Evolutionary conservation across 345 rosid genomes (phyloP).

Genomic region (Physaria fendleri): DNA sequence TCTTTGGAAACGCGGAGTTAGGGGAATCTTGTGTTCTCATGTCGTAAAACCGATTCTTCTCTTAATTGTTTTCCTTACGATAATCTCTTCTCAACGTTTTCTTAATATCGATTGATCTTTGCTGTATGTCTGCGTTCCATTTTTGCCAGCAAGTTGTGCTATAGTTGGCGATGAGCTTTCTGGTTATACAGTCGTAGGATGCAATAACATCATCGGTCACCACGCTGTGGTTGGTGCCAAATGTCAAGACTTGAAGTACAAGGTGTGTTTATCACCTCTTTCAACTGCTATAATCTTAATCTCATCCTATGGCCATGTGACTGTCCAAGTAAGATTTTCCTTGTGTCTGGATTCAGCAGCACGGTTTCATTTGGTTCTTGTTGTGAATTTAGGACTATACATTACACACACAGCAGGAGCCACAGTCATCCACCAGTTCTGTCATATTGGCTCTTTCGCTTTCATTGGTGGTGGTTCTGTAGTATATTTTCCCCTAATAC

Average conservation of each 20-base stretch:
- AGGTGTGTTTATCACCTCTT: slow-evolving; percentile 35
- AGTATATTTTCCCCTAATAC: slow-evolving; percentile 40
- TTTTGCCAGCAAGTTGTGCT: slow-evolving; percentile 79
- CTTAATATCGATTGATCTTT: slow-evolving; percentile 3
- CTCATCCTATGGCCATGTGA: slow-evolving; percentile 51
- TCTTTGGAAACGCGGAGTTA: slow-evolving; percentile 68
- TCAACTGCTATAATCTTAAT: neutral
- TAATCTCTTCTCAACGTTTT: neutral
- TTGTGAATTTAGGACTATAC: slow-evolving; percentile 52
- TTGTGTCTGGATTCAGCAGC: neutral
- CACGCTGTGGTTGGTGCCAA: slow-evolving; percentile 79
- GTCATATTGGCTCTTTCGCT: slow-evolving; percentile 68
- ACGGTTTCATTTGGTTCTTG: slow-evolving; percentile 20
- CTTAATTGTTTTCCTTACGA: neutral
- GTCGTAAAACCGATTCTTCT: slow-evolving; percentile 58
- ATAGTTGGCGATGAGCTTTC: slow-evolving; percentile 89
- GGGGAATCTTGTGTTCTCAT: slow-evolving; percentile 69
- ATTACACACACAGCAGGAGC: slow-evolving; percentile 84
- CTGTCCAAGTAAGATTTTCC: slow-evolving; percentile 57
- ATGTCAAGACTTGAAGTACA: slow-evolving; percentile 90
- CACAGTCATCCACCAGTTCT: slow-evolving; percentile 79
- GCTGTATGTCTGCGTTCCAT: slow-evolving; percentile 3
- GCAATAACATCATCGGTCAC: slow-evolving; percentile 66
- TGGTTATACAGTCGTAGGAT: slow-evolving; percentile 58
- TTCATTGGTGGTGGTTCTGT: slow-evolving; percentile 93